Evolutionary conservation across 805 yeast species (phyloP).

Genomic region (Metschnikowia cubensis): DNA sequence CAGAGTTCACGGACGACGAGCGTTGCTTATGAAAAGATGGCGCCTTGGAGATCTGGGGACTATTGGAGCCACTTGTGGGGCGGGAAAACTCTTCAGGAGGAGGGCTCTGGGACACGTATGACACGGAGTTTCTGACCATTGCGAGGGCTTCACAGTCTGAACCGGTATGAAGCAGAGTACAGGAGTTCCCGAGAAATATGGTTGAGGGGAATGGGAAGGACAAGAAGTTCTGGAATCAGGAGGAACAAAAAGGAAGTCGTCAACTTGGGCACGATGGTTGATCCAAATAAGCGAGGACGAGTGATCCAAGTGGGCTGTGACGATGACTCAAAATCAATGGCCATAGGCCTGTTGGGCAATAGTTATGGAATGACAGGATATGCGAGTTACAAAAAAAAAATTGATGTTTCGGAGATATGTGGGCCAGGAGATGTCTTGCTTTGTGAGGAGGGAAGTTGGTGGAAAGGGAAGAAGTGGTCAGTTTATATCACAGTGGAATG

Average conservation of each 20-base stretch:
- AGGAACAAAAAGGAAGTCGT: no score
- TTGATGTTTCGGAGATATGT: neutral
- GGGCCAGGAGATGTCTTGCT: neutral
- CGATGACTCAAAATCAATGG: neutral
- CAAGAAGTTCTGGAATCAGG: no score
- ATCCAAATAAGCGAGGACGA: neutral
- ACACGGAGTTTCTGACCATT: neutral
- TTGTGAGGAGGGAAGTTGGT: neutral
- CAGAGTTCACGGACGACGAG: constrained; percentile 32
- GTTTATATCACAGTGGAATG: neutral
- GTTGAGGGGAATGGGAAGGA: no score
- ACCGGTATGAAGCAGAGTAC: neutral
- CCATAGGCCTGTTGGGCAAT: neutral
- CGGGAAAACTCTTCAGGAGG: constrained; percentile 1
- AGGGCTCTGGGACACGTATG: constrained; percentile 4
- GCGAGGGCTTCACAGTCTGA: neutral
- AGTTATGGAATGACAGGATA: neutral
- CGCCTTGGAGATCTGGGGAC: constrained; percentile 1
- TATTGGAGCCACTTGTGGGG: constrained; percentile 1
- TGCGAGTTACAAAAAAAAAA: neutral
- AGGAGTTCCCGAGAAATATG: no score
- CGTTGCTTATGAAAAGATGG: constrained; percentile 21
- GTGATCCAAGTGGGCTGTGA: neutral
- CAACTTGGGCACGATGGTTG: no score
- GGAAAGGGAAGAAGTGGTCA: neutral